A percentile compares a stretch with the other conserved stretches of the same genome.
phyloP scores from a whole-genome alignment of 2,329 filamentous ascomycete species.

The Diplocarpon rosae region DNA sequence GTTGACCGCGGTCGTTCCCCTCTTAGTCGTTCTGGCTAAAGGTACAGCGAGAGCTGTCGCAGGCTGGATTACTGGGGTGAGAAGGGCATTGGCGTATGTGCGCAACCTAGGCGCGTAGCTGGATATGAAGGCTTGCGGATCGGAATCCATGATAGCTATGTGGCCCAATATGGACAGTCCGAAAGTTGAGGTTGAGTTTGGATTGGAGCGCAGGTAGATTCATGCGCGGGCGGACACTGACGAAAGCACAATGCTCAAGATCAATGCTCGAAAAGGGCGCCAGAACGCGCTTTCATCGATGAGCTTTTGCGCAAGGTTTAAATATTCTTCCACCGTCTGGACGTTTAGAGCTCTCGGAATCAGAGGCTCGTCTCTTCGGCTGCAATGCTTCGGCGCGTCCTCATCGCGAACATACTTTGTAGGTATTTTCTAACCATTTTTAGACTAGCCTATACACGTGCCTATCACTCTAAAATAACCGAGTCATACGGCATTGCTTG shows the following conservation, averaged over 20 bases:
- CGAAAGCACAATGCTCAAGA: constrained; percentile 1
- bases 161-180: constrained; percentile 12
- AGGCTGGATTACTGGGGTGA: constrained; percentile 70
- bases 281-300: not conserved
- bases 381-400: not conserved
- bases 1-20: constrained; percentile 92
- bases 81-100: constrained; percentile 81
- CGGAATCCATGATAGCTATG: constrained; percentile 19
- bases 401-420: constrained; percentile 1
- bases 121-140: constrained; percentile 77
- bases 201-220: not conserved
- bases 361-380: not conserved
- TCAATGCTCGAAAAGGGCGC: not conserved
- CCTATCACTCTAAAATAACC: not conserved
- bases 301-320: not conserved
- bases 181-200: not conserved
- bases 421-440: not conserved
- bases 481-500: not conserved
- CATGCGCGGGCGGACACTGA: constrained; percentile 9
- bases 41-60: constrained; percentile 54
- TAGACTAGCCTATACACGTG: not conserved
- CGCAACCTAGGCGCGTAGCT: constrained; percentile 86
- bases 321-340: not conserved
- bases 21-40: constrained; percentile 79
- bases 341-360: not conserved